These are phyloP conservation scores for Hypoxylon rickii DNA, from an alignment of 495 filamentous ascomycete species.

Conservation along the genomic window DNA sequence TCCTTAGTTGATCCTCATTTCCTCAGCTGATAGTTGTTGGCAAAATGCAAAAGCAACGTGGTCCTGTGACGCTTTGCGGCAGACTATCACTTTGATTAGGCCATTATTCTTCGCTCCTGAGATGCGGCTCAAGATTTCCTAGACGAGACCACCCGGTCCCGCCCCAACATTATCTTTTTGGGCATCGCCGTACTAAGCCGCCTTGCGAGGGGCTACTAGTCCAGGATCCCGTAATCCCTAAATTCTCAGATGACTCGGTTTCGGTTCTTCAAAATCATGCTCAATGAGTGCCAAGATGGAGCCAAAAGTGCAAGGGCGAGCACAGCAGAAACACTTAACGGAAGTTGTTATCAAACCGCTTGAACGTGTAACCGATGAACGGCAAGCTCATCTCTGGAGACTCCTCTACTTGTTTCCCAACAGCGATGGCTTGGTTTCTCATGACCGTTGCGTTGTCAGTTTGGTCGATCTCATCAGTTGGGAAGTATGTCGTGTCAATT, in stretches of 20 bases:
- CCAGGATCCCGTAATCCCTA: too few relatives aligned
- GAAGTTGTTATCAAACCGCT: conserved; percentile 86
- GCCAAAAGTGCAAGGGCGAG: not conserved
- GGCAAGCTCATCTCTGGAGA: conserved; percentile 88
- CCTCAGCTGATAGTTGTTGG: too few relatives aligned
- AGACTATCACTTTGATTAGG: conserved; percentile 20
- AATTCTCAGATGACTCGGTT: not conserved
- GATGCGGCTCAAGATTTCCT: conserved; percentile 12
- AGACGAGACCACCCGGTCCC: conserved; percentile 28
- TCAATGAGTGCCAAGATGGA: not conserved
- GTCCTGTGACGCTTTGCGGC: conserved; percentile 4
- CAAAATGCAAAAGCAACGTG: conserved; percentile 21
- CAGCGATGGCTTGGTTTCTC: conserved; percentile 56
- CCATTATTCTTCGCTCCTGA: conserved; percentile 8
- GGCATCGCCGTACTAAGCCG: not conserved
- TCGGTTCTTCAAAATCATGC: not conserved
- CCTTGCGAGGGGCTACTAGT: too few relatives aligned
- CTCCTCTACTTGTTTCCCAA: conserved; percentile 48
- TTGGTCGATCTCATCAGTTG: conserved; percentile 95
- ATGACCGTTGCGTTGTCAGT: conserved; percentile 77
- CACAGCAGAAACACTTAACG: conserved; percentile 40
- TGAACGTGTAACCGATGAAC: conserved; percentile 98
- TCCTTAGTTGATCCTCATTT: too few relatives aligned
- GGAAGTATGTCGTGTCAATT: conserved; percentile 98
- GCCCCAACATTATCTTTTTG: conserved; percentile 6